Conservation (phyloP, 441 rosid genomes). For the Gossypium schwendimanii region DNA sequence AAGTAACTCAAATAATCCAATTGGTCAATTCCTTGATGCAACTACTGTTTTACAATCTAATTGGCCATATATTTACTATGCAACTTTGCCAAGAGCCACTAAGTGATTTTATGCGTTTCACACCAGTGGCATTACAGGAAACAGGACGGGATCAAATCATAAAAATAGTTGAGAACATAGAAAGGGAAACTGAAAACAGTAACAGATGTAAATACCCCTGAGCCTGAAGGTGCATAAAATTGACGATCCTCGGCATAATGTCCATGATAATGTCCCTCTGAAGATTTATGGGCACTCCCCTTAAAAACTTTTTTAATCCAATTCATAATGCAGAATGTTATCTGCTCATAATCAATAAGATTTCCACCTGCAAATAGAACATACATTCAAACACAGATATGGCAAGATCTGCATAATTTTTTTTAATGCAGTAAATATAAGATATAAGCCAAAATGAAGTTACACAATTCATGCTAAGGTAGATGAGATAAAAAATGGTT, state of each 20-base stretch:
- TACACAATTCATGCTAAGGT: not conserved
- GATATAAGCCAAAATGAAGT: not conserved
- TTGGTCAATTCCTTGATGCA: not conserved
- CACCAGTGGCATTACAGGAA: not conserved
- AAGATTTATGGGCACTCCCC: slow-evolving; percentile 53
- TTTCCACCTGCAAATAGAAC: slow-evolving; percentile 34
- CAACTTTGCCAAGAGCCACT: not conserved
- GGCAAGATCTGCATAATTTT: not conserved
- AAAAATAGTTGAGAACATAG: not conserved
- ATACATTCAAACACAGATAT: not conserved
- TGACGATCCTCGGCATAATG: slow-evolving; percentile 36
- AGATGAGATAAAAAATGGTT: not conserved
- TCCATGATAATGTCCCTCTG: slow-evolving; percentile 47
- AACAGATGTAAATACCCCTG: slow-evolving; percentile 43
- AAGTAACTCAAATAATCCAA: not conserved
- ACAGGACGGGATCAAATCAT: not conserved
- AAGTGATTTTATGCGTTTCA: not conserved
- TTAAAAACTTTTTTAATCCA: slow-evolving; percentile 87
- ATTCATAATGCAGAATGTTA: slow-evolving; percentile 50
- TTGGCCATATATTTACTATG: not conserved
- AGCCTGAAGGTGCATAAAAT: slow-evolving; percentile 45
- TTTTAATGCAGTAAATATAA: not conserved
- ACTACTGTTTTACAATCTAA: not conserved
- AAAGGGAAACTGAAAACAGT: slow-evolving; percentile 4
- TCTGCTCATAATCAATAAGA: slow-evolving; percentile 40